Conservation (phyloP, 345 rosid genomes). For the Eucalyptus microcorys region DNA sequence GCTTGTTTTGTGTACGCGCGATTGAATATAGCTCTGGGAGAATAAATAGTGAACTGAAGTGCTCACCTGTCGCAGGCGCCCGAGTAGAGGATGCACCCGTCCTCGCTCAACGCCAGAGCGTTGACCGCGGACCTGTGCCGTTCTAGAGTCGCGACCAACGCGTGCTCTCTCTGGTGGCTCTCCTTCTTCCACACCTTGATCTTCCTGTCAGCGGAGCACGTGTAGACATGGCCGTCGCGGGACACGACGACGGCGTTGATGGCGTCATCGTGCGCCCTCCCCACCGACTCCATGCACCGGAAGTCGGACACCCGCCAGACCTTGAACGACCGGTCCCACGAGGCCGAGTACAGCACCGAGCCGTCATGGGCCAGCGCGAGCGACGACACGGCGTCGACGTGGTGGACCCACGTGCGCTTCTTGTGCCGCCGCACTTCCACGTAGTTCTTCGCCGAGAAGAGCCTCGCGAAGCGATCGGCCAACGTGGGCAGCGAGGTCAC, state of each 20-base stretch:
- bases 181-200: slow-evolving; percentile 50
- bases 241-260: slow-evolving; percentile 45
- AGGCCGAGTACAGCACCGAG: slow-evolving; percentile 54
- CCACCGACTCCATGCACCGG: slow-evolving; percentile 51
- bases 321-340: slow-evolving; percentile 74
- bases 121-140: slow-evolving; percentile 62
- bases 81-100: slow-evolving; percentile 54
- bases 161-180: slow-evolving; percentile 16
- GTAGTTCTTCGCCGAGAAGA: slow-evolving; percentile 38
- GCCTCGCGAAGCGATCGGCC: slow-evolving; percentile 32
- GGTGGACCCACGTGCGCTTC: slow-evolving; percentile 69
- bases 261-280: slow-evolving; percentile 63
- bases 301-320: slow-evolving; percentile 54
- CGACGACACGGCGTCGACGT: slow-evolving; percentile 60
- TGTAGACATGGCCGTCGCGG: slow-evolving; percentile 43
- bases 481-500: slow-evolving; percentile 52
- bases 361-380: slow-evolving; percentile 30
- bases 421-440: slow-evolving; percentile 61
- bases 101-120: slow-evolving; percentile 48
- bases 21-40: not conserved
- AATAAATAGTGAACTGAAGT: not conserved
- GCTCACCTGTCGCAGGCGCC: slow-evolving; percentile 55
- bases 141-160: slow-evolving; percentile 27
- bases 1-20: not conserved
- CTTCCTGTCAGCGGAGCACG: slow-evolving; percentile 68